Percentiles rank a stretch among this genome's conserved stretches.
These are phyloP conservation scores for Fusarium transvaalense DNA, from an alignment of 2,329 filamentous ascomycete genomes.

Conservation along the genomic window DNA sequence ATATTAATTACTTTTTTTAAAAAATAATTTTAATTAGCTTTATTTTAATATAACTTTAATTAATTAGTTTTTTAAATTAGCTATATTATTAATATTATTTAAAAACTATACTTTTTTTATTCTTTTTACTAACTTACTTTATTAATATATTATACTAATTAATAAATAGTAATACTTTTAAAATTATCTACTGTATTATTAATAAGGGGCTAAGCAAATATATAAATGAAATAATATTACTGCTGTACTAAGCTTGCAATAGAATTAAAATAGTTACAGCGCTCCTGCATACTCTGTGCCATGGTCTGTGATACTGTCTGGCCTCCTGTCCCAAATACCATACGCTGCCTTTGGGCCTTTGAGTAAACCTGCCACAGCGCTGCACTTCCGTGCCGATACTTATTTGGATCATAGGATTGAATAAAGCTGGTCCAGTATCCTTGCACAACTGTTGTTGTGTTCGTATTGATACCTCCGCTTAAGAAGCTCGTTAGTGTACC, in stretches of 20 bases:
- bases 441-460: conserved; percentile 71
- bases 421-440: conserved; percentile 83
- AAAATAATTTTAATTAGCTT: too few relatives aligned
- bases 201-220: too few relatives aligned
- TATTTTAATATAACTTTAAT: too few relatives aligned
- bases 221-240: too few relatives aligned
- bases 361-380: conserved; percentile 58
- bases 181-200: too few relatives aligned
- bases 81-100: too few relatives aligned
- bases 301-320: conserved; percentile 56
- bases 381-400: conserved; percentile 48
- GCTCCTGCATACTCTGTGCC: conserved; percentile 37
- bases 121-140: too few relatives aligned
- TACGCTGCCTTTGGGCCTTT: conserved; percentile 44
- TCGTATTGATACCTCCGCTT: conserved; percentile 63
- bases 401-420: conserved; percentile 73
- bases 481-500: conserved; percentile 67
- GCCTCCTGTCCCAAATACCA: conserved; percentile 57
- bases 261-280: conserved; percentile 39
- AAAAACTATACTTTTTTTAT: too few relatives aligned
- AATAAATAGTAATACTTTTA: too few relatives aligned
- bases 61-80: too few relatives aligned
- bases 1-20: too few relatives aligned
- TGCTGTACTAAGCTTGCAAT: conserved; percentile 30
- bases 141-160: too few relatives aligned